Base-by-base conservation (phyloP, 2,329 filamentous ascomycete genomes). In the Neospermospora avenae region DNA sequence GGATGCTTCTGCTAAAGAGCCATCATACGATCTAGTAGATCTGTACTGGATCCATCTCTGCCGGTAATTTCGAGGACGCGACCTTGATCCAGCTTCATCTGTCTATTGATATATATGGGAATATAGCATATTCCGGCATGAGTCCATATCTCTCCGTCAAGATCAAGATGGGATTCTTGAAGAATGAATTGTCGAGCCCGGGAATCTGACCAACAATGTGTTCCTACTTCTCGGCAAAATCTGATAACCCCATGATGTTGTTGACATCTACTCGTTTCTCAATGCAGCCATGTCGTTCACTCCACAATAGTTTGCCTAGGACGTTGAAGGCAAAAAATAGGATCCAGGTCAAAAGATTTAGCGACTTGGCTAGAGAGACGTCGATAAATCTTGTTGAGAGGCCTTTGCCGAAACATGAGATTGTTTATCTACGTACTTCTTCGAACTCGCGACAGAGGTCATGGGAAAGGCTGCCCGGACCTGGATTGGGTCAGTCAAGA, bases 271-370 rank as follows among this genome's bases (percentile, higher is more conserved):
- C 8, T 37, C 25, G 13, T 35, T 52, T 52, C 48, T 52, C 48
- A 35, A 52, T 34, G 13, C 28, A 52, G 11, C 51, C 51, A 35
- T 54, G 51, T 22, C 16, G 31, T 22, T 54, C 34, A 18, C 34
- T 22, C 24, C 39, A 54, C 34, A 54, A 5, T 16, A 54, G 24
- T 25, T 54, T 31, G 8, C 51, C 51, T 2, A 54, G 22, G 13
- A 54, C 51, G 25, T 54, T 35, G 25, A 54, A 54, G 10, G 51
- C 51, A 20, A 41, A 54, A n/a, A 22, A 54, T 35, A 41, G 51
- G 28, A 54, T 24, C 51, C 51, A 54, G n/a, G 14, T 39, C n/a
- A 42, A 8, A 14, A 37, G 34, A n/a, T n/a, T n/a, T n/a, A n/a
- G n/a, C n/a, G 3, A 14, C 34, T 37, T 37, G 16, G 34, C 34